A percentile compares a stretch with the other conserved stretches of the same genome.
phyloP scores from a whole-genome alignment of 2,329 filamentous ascomycete species.

The Alternaria conjuncta region DNA sequence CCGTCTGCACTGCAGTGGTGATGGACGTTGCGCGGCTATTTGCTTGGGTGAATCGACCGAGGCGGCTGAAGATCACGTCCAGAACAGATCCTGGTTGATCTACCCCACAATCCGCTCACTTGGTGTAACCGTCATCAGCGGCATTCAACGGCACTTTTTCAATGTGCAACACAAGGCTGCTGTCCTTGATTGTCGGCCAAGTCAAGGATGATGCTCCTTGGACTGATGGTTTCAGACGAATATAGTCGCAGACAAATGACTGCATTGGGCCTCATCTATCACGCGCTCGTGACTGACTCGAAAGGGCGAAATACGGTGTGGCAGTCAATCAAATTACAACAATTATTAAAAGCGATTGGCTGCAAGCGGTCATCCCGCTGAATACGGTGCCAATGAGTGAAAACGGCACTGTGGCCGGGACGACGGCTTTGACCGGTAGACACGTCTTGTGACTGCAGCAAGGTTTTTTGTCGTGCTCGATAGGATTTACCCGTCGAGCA shows the following conservation, averaged over 20 bases:
- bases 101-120: conserved; percentile 37
- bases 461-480: conserved; percentile 26
- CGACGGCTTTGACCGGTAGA: conserved; percentile 34
- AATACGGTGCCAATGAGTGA: conserved; percentile 23
- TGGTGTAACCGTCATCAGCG: conserved; percentile 24
- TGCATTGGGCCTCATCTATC: conserved; percentile 29
- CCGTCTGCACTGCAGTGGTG: conserved; percentile 13
- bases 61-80: conserved; percentile 25
- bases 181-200: conserved; percentile 1
- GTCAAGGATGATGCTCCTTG: conserved; percentile 5
- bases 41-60: conserved; percentile 27
- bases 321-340: conserved; percentile 45
- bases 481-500: conserved; percentile 43
- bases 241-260: conserved; percentile 18
- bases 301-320: conserved; percentile 39
- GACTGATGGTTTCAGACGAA: conserved; percentile 14
- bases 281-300: conserved; percentile 31
- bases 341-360: conserved; percentile 34
- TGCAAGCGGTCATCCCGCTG: conserved; percentile 30
- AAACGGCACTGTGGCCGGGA: conserved; percentile 19
- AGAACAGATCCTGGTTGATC: conserved; percentile 13
- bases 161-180: conserved; percentile 24
- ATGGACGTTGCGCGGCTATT: conserved; percentile 26
- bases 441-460: conserved; percentile 43
- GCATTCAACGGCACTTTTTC: conserved; percentile 25